Evolutionary conservation across 2,329 filamentous ascomycete species (phyloP).

Genomic region (Harringtonia aguacate): DNA sequence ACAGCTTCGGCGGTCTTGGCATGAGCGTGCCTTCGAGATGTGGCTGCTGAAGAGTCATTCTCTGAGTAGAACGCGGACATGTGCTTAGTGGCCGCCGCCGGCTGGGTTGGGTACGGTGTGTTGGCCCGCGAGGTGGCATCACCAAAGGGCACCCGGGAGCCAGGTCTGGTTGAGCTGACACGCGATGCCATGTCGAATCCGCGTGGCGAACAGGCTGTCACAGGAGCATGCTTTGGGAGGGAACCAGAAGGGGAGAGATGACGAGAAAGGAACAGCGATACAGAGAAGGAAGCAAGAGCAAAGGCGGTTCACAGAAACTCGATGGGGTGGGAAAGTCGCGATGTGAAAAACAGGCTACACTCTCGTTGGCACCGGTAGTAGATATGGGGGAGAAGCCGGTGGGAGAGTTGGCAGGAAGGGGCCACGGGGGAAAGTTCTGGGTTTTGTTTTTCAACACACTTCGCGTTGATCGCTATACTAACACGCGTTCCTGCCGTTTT

Average conservation of each 20-base stretch:
- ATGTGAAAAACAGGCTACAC: background rate
- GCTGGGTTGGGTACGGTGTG: constrained; percentile 11
- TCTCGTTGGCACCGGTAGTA: background rate
- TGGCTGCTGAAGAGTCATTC: constrained; percentile 2
- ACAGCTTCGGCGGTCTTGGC: constrained; percentile 1
- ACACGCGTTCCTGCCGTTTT: background rate
- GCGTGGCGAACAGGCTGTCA: background rate
- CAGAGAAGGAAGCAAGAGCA: background rate
- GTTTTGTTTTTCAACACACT: background rate
- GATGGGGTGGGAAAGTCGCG: background rate
- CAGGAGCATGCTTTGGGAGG: constrained; percentile 5
- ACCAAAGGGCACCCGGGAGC: constrained; percentile 17
- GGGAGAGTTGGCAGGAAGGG: background rate
- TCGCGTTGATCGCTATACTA: background rate
- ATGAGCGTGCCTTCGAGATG: background rate
- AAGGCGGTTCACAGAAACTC: too few relatives aligned
- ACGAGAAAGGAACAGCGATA: background rate
- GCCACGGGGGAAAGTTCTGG: background rate
- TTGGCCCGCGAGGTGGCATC: constrained; percentile 20
- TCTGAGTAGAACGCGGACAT: constrained; percentile 1
- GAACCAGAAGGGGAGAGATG: background rate
- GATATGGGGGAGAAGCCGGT: background rate
- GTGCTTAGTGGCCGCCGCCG: constrained; percentile 6
- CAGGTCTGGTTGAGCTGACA: constrained; percentile 8
- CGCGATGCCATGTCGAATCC: constrained; percentile 15